Base-by-base conservation (phyloP, 2,329 filamentous ascomycete genomes). In the Botrytis squamosa region DNA sequence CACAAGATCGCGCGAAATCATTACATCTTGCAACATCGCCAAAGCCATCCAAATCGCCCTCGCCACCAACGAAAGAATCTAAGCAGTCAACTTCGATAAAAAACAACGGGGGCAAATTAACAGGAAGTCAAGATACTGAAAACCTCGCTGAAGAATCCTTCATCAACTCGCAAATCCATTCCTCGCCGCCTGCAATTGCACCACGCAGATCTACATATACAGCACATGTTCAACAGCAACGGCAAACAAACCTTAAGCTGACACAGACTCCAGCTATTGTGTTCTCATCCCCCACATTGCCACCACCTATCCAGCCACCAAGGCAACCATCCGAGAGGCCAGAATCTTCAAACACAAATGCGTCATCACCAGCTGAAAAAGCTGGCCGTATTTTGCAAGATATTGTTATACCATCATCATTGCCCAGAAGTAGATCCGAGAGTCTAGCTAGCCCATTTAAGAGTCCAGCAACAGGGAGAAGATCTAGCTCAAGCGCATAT, bases 361-460 rank as follows among this genome's bases (percentile, higher is more conserved):
- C 73, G 40, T 69, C 81, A 10, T 80, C 80, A 42, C 79, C 80
- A 12, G 78, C 77, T 70, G 78, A 76, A 33, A 77, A 79, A 65
- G 75, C 80, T 69, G 80, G 80, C n/a, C 80, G 78, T n/a, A 77
- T 77, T 73, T 77, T 82, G 20, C 80, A 82, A 73, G 78, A 81
- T 71, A 77, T 80, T 10, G 67, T 80, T 62, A 77, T 80, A 25
- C 80, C 79, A 46, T 77, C 77, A n/a, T 76, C 77, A 63, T 79
- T 79, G 38, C 74, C 79, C 42, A 77, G 80, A 76, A 77, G 74
- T 40, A 75, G 79, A 64, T 80, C 80, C n/a, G 77, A 80, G 63
- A 81, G 78, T 71, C 72, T 82, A 36, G 79, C 80, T 29, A 81
- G 80, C 42, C 80, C 80, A 6, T 82, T 82, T 70, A 81, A 80